Evolutionary conservation across 257 asterid genomes (phyloP).

Genomic region (Salvia splendens): DNA sequence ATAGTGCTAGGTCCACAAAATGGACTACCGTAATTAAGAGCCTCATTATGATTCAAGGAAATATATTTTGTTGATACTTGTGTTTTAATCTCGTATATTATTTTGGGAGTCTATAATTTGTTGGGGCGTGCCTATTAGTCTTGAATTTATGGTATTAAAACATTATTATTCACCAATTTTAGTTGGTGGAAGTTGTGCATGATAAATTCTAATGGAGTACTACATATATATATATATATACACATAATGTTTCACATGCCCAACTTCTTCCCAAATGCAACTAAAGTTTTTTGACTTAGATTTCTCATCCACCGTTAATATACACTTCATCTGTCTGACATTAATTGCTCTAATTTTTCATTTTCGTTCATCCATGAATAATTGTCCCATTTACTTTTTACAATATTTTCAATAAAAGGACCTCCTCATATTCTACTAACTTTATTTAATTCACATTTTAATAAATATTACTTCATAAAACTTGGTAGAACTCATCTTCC

Average conservation of each 20-base stretch:
- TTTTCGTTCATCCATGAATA: too few relatives aligned
- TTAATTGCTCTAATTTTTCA: too few relatives aligned
- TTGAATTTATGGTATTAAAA: background rate
- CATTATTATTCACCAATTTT: conserved; percentile 13
- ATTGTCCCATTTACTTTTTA: too few relatives aligned
- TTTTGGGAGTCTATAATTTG: background rate
- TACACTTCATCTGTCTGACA: background rate
- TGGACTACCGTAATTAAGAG: background rate
- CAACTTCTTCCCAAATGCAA: conserved; percentile 1
- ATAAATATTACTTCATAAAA: too few relatives aligned
- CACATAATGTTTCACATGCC: conserved; percentile 25
- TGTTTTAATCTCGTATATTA: background rate
- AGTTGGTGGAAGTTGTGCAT: conserved; percentile 30
- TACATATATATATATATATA: background rate
- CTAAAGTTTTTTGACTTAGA: background rate
- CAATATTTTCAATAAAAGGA: too few relatives aligned
- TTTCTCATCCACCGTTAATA: conserved; percentile 4
- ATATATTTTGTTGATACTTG: background rate
- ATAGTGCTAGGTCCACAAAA: conserved; percentile 1
- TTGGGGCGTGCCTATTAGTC: too few relatives aligned
- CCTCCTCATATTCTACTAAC: too few relatives aligned
- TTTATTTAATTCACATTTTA: too few relatives aligned
- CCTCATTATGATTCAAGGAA: background rate
- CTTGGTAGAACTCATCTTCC: too few relatives aligned
- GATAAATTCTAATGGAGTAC: background rate